Evolutionary conservation across 2,329 filamentous ascomycete genomes (phyloP).

Genomic region (Sarocladium brachiariae): DNA sequence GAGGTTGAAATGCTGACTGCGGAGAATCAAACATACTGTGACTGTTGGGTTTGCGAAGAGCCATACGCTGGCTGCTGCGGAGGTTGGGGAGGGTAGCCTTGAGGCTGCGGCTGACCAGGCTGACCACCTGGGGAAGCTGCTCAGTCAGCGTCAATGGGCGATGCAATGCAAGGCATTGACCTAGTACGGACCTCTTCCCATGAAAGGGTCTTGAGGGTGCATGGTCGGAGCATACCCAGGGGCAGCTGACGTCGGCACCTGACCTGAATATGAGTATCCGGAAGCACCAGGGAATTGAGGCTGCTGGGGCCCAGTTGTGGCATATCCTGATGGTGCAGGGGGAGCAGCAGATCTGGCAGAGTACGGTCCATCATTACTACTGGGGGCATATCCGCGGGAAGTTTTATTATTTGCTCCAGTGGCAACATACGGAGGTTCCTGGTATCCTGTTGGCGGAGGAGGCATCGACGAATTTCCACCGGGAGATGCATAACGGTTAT

Average conservation of each 20-base stretch:
- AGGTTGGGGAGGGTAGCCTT: slow-evolving; percentile 24
- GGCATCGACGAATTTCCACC: slow-evolving; percentile 17
- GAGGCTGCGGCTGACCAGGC: slow-evolving; percentile 22
- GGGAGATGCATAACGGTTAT: slow-evolving; percentile 3
- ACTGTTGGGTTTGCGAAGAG: neutral
- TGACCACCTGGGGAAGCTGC: slow-evolving; percentile 47
- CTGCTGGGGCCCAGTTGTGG: slow-evolving; percentile 23
- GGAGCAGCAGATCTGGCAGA: slow-evolving; percentile 23
- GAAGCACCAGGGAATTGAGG: slow-evolving; percentile 23
- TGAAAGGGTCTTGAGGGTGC: slow-evolving; percentile 46
- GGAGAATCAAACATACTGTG: neutral
- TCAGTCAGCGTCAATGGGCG: slow-evolving; percentile 32
- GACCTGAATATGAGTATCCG: slow-evolving; percentile 21
- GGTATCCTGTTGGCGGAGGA: slow-evolving; percentile 17
- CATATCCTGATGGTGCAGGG: slow-evolving; percentile 25
- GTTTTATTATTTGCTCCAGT: slow-evolving; percentile 27
- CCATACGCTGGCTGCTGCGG: neutral
- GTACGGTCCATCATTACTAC: slow-evolving; percentile 24
- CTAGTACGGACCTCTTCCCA: slow-evolving; percentile 54
- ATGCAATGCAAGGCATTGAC: slow-evolving; percentile 20
- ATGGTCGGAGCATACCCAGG: slow-evolving; percentile 29
- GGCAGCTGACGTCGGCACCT: slow-evolving; percentile 27
- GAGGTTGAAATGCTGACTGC: neutral
- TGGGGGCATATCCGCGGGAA: slow-evolving; percentile 21
- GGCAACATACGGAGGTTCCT: slow-evolving; percentile 25